phyloP scores from a whole-genome alignment of 352 stramenopile species.

The Chrysophaeum taylorii region DNA sequence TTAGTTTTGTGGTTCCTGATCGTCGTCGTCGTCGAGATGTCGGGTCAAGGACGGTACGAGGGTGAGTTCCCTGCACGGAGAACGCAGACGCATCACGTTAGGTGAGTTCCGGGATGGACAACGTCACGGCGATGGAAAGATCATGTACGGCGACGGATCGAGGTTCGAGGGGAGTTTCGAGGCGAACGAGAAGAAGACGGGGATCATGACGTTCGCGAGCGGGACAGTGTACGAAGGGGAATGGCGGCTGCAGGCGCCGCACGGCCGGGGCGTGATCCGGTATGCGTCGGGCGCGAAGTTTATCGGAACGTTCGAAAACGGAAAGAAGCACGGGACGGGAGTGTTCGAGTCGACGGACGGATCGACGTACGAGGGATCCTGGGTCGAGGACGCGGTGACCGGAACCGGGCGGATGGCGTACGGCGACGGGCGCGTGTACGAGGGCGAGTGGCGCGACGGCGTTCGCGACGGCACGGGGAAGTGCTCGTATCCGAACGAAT shows the following conservation, averaged over 20 bases:
- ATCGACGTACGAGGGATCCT: constrained; percentile 24
- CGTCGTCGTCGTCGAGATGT: no score
- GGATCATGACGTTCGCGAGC: no score
- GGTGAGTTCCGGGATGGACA: no score
- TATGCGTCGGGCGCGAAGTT: constrained; percentile 23
- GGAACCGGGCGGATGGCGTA: constrained; percentile 12
- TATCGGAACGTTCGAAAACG: constrained; percentile 65
- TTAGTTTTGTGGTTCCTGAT: no score
- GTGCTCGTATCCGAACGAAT: constrained; percentile 34
- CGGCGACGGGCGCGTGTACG: constrained; percentile 54
- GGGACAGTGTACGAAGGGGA: constrained; percentile 28
- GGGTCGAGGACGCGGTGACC: not conserved
- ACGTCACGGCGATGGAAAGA: no score
- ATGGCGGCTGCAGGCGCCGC: not conserved
- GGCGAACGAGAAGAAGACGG: no score
- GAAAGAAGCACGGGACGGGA: constrained; percentile 62
- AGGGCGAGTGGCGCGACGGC: constrained; percentile 65
- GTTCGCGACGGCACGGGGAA: constrained; percentile 44
- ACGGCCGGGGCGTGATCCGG: not conserved
- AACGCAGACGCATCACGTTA: no score
- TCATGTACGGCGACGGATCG: no score
- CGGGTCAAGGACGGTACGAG: no score
- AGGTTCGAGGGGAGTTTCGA: no score
- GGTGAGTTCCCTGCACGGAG: no score
- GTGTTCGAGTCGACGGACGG: constrained; percentile 57